phyloP scores from a whole-genome alignment of 345 rosid genomes.

The Combretum micranthum region DNA sequence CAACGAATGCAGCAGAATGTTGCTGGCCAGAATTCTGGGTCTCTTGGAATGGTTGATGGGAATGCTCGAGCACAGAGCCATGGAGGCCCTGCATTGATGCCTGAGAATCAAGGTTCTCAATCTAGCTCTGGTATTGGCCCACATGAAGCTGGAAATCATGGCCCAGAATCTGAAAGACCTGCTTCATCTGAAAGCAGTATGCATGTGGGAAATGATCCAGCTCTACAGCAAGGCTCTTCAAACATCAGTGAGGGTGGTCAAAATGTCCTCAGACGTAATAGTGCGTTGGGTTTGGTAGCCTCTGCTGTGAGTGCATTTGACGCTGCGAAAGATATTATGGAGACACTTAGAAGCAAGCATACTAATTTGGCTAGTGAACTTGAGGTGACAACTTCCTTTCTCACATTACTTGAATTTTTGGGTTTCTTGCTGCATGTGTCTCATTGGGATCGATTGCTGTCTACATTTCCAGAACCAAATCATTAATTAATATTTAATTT shows the following conservation, averaged over 20 bases:
- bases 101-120: slow-evolving; percentile 62
- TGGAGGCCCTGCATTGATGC: slow-evolving; percentile 37
- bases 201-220: slow-evolving; percentile 63
- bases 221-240: slow-evolving; percentile 65
- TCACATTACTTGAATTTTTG: neutral
- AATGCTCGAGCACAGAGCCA: slow-evolving; percentile 43
- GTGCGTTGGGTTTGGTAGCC: slow-evolving; percentile 54
- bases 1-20: slow-evolving; percentile 89
- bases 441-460: no score
- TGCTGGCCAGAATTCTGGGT: slow-evolving; percentile 40
- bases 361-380: slow-evolving; percentile 93
- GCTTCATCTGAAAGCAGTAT: slow-evolving; percentile 42
- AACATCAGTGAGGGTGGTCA: slow-evolving; percentile 51
- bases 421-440: neutral
- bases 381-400: slow-evolving; percentile 46
- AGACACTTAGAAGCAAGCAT: slow-evolving; percentile 93
- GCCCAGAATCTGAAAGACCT: slow-evolving; percentile 82
- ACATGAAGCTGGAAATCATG: slow-evolving; percentile 76
- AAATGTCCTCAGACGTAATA: slow-evolving; percentile 57
- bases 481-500: slow-evolving; percentile 6
- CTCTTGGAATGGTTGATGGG: slow-evolving; percentile 47
- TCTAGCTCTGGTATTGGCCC: slow-evolving; percentile 50
- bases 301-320: slow-evolving; percentile 93
- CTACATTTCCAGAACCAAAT: no score
- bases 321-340: slow-evolving; percentile 99